These are phyloP conservation scores for Tephrocybe sp. DNA, from an alignment of 768 basidiomycete species.

Conservation along the genomic window DNA sequence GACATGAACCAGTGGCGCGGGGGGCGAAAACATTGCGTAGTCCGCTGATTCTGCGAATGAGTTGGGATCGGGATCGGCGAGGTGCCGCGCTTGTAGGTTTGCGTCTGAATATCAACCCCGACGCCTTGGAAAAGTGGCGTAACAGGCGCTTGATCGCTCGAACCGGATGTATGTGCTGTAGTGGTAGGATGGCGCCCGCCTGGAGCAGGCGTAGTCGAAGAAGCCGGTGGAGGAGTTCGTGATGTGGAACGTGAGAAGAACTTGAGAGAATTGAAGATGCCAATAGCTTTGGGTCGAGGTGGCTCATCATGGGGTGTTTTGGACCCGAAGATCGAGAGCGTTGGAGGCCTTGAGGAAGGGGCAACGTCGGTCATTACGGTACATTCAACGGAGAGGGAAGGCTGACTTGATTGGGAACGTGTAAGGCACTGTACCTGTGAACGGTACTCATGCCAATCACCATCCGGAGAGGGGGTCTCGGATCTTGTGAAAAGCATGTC, in stretches of 20 bases:
- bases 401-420: constrained; percentile 41
- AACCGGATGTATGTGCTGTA: constrained; percentile 33
- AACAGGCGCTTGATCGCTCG: constrained; percentile 37
- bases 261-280: constrained; percentile 41
- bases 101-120: constrained; percentile 27
- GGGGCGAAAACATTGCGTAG: constrained; percentile 29
- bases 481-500: constrained; percentile 36
- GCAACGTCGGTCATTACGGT: constrained; percentile 40
- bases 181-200: constrained; percentile 25
- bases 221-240: constrained; percentile 36
- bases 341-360: constrained; percentile 39
- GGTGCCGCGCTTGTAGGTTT: constrained; percentile 14
- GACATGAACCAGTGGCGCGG: constrained; percentile 57
- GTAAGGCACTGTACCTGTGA: constrained; percentile 34
- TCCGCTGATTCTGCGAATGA: constrained; percentile 27
- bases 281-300: constrained; percentile 31
- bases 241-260: constrained; percentile 53
- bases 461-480: constrained; percentile 29
- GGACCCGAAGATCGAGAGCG: constrained; percentile 16
- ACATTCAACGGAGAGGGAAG: constrained; percentile 40
- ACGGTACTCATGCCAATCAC: constrained; percentile 31
- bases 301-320: constrained; percentile 22
- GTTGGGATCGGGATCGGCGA: constrained; percentile 23
- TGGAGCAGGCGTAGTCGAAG: constrained; percentile 28
- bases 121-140: constrained; percentile 34